phyloP scores from a whole-genome alignment of 2,329 filamentous ascomycete species.

The Cladosporium sphaerospermum region DNA sequence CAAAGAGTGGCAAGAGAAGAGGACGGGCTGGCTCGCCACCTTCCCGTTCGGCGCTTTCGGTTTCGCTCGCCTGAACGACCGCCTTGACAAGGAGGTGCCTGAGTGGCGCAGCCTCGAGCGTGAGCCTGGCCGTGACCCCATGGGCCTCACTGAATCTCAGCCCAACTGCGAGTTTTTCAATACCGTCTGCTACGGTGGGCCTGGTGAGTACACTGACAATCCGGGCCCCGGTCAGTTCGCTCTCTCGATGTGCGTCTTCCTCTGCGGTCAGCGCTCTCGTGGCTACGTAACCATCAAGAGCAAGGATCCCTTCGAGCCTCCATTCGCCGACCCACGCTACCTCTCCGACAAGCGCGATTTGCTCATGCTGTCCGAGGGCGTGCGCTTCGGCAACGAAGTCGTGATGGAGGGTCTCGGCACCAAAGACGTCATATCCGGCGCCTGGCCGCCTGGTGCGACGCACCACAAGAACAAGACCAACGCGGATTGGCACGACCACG shows the following conservation, averaged over 20 bases:
- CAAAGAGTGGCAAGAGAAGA: constrained; percentile 52
- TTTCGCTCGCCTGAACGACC: constrained; percentile 56
- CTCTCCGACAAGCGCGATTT: constrained; percentile 53
- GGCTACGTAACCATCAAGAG: constrained; percentile 49
- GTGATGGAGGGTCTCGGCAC: constrained; percentile 53
- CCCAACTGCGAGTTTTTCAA: constrained; percentile 59
- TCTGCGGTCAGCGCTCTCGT: constrained; percentile 53
- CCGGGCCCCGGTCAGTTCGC: constrained; percentile 49
- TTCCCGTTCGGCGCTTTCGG: constrained; percentile 60
- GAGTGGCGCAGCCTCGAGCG: constrained; percentile 48
- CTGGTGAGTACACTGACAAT: constrained; percentile 51
- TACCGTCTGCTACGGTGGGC: constrained; percentile 56
- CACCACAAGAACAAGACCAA: constrained; percentile 50
- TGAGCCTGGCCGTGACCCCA: constrained; percentile 52
- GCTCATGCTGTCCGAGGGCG: constrained; percentile 54
- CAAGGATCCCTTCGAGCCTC: constrained; percentile 45
- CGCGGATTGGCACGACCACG: constrained; percentile 53
- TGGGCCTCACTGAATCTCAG: constrained; percentile 52
- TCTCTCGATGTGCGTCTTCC: constrained; percentile 53
- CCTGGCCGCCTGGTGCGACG: constrained; percentile 48
- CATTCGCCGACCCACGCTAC: constrained; percentile 54
- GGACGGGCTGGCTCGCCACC: constrained; percentile 52
- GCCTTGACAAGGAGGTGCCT: constrained; percentile 46
- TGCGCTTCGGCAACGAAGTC: constrained; percentile 54
- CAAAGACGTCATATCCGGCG: constrained; percentile 53